Evolutionary conservation across 2,329 filamentous ascomycete genomes (phyloP), one percentile per base, ranked within the genome.

Genomic region (Xylariaceae sp.): DNA sequence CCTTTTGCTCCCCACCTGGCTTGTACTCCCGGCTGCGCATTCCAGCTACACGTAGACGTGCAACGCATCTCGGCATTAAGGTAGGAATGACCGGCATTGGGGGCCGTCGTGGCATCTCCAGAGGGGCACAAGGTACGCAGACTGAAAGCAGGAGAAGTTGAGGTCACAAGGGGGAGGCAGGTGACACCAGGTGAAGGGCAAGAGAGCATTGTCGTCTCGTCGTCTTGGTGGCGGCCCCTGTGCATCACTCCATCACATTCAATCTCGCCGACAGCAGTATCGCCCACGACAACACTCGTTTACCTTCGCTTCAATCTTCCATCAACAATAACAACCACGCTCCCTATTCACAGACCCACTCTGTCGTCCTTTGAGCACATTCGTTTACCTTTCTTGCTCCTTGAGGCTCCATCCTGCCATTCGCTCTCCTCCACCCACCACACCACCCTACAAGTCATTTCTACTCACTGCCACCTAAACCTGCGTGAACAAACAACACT

Each of bases 381-480:
- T 49, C 54, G 47, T 60, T 56, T 48, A 11, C 43, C 54, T 61
- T 60, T 52, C 59, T 63, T 60, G 49, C 42, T 57, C 49, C 44
- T 51, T 60, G 56, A 47, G 45, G 44, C 38, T 44, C 47, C 51
- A 12, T 40, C 48, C 45, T 7, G 43, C 47, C 22, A 19, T 19
- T 36, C 36, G 17, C 19, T 19, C 42, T 50, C 56, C 55, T 43
- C 51, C 56, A 52, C 51, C 34, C 46, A 28, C 51, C 41, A 28
- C 17, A 42, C 14, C 39, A 12, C 11, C 17, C 39, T 12, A 44
- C 47, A n/a, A 28, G 22, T 28, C 22, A 28, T 28, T 28, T 28
- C 22, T 28, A 28, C 22, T 28, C 53, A 56, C 42, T 51, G 44
- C 51, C 36, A 43, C 54, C 47, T 43, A 50, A 42, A 51, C 54